Evolutionary conservation across 306 rosid species (phyloP), one percentile per base, ranked within the genome.

Genomic region (Trifolium subterraneum): DNA sequence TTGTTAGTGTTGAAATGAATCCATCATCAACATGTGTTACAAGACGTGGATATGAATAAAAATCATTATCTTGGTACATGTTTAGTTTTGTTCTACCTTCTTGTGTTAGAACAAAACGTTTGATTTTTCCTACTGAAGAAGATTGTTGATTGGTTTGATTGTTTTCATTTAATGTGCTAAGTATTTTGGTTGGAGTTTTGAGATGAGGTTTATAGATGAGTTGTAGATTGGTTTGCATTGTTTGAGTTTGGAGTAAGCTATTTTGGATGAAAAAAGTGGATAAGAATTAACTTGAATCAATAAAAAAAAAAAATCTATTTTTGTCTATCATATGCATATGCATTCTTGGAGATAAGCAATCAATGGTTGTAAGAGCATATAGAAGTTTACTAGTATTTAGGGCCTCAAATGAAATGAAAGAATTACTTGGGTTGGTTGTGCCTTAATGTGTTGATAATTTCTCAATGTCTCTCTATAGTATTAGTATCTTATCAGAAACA

Each of bases 11-110:
- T 10, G 96, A 83, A 71, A 93, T 86, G 84, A 93, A 93, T 38
- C 66, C 84, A 79, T 87, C 92, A 72, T 89, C 90, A 1, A 90
- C 93, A 76, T 90, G 97, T 41, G 91, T 86, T 67, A 90, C 97
- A 15, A 90, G 83, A 13, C 98, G 88, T 5, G 98, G 97, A 80
- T 66, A 86, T 7, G 90, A 72, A 50, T 93, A 93, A 86, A 93
- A 93, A 0, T 93, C 91, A 68, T 86, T 67, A 33, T 93, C 98
- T 12, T 90, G 78, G 48, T 56, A 77, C 1, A 72, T 22, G 78
- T 93, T 85, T 10, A 90, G 84, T 67, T 93, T 93, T 29, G 88
- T 74, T 88, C 96, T 93, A 8, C 86, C 92, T 75, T 90, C 82
- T 75, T 76, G 81, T 45, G 81, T 73, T 0, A 93, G 81, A 79